phyloP scores from a whole-genome alignment of 129 eudicot species.

The Flaveria brownii region DNA sequence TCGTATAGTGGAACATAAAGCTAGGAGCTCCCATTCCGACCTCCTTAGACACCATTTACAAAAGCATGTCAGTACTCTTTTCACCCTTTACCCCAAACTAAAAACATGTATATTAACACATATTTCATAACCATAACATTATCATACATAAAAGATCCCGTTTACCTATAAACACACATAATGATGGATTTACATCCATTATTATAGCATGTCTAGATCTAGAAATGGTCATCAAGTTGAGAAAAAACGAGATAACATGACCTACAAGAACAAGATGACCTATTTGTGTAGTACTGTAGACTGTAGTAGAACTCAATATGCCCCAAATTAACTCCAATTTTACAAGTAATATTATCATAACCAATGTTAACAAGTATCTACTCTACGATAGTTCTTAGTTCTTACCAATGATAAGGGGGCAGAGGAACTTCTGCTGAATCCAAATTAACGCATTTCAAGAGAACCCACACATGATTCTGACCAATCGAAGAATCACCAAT shows the following conservation, averaged over 20 bases:
- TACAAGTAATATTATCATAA: neutral
- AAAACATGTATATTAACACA: neutral
- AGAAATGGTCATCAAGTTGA: neutral
- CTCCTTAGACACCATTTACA: slow-evolving; percentile 13
- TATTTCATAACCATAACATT: too few species aligned
- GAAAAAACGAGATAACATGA: neutral
- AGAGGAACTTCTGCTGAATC: neutral
- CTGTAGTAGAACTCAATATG: neutral
- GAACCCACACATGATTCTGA: slow-evolving; percentile 26
- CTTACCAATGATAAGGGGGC: slow-evolving; percentile 1
- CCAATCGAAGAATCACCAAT: neutral
- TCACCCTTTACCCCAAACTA: neutral
- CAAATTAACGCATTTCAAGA: slow-evolving; percentile 36
- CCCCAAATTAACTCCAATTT: neutral
- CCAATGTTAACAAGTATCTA: neutral
- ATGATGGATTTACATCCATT: neutral
- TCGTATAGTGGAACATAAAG: slow-evolving; percentile 21
- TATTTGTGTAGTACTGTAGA: too few species aligned
- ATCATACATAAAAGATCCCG: neutral
- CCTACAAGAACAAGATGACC: neutral
- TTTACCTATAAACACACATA: neutral
- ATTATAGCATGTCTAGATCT: neutral
- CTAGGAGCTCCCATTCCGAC: neutral
- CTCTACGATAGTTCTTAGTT: neutral
- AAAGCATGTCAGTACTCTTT: neutral